Percentiles rank a stretch among this genome's conserved stretches.
phyloP scores from a whole-genome alignment of 2,329 filamentous ascomycete genomes.

The Diaporthe vaccinii region DNA sequence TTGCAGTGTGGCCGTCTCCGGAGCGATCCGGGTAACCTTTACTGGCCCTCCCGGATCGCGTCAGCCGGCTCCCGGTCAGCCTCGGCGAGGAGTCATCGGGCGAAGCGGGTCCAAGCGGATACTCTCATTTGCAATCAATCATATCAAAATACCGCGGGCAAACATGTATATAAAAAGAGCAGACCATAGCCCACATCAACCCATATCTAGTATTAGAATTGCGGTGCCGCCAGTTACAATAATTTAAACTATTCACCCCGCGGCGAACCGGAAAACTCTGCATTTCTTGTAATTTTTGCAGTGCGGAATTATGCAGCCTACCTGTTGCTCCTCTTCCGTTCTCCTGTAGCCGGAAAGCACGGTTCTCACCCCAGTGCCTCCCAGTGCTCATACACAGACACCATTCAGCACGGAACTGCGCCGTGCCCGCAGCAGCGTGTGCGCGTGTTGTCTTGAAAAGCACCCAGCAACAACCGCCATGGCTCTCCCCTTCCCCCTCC shows the following conservation, averaged over 20 bases:
- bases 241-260: not conserved
- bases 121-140: no score
- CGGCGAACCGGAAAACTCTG: not conserved
- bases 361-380: not conserved
- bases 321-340: not conserved
- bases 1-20: not conserved
- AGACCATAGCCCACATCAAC: not conserved
- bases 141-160: no score
- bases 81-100: slow-evolving; percentile 28
- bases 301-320: not conserved
- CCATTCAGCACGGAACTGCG: not conserved
- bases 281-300: not conserved
- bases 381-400: not conserved
- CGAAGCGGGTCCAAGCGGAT: slow-evolving; percentile 16
- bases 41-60: not conserved
- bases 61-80: not conserved
- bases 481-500: slow-evolving; percentile 1
- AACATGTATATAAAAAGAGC: not conserved
- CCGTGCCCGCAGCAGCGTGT: not conserved
- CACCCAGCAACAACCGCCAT: not conserved
- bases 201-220: not conserved
- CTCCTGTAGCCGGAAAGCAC: not conserved
- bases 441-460: not conserved
- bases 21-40: not conserved
- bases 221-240: not conserved